A percentile compares a stretch with the other conserved stretches of the same genome.
Conservation (phyloP, 2,329 filamentous ascomycete species). For the Cordyceps javanica region DNA sequence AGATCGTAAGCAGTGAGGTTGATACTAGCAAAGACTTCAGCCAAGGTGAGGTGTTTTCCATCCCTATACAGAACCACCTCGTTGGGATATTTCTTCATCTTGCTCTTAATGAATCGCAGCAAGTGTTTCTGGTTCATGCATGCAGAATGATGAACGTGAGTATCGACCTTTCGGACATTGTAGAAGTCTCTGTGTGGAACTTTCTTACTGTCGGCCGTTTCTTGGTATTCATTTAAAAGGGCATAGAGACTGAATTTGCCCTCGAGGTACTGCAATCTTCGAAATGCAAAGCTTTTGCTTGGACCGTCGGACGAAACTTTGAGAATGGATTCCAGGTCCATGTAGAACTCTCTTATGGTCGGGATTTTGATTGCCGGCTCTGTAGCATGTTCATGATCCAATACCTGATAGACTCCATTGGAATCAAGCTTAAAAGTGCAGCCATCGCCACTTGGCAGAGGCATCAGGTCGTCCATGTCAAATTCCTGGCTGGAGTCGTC, state of each 20-base stretch:
- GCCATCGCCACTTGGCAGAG: conserved; percentile 63
- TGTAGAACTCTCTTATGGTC: conserved; percentile 89
- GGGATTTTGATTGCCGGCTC: conserved; percentile 77
- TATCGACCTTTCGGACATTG: conserved; percentile 97
- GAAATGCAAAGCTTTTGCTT: conserved; percentile 94
- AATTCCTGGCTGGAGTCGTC: conserved; percentile 92
- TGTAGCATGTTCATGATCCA: conserved; percentile 59
- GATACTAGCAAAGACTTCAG: conserved; percentile 94
- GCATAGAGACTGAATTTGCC: conserved; percentile 95
- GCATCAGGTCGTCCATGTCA: conserved; percentile 68
- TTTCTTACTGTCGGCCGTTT: conserved; percentile 95
- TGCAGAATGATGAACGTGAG: conserved; percentile 96
- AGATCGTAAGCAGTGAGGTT: conserved; percentile 95
- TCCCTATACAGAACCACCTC: conserved; percentile 91
- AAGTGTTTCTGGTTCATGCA: conserved; percentile 99
- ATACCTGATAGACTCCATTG: conserved; percentile 88
- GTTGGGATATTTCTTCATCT: conserved; percentile 97
- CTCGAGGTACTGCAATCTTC: conserved; percentile 89
- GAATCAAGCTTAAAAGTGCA: conserved; percentile 75
- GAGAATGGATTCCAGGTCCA: conserved; percentile 82
- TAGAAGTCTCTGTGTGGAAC: conserved; percentile 98
- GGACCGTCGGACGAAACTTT: conserved; percentile 91
- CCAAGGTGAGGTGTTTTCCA: conserved; percentile 82
- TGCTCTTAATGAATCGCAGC: conserved; percentile 97
- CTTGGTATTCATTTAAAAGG: conserved; percentile 92